Evolutionary conservation across 2,329 filamentous ascomycete genomes (phyloP).

Genomic region (Diaporthe ampelina): DNA sequence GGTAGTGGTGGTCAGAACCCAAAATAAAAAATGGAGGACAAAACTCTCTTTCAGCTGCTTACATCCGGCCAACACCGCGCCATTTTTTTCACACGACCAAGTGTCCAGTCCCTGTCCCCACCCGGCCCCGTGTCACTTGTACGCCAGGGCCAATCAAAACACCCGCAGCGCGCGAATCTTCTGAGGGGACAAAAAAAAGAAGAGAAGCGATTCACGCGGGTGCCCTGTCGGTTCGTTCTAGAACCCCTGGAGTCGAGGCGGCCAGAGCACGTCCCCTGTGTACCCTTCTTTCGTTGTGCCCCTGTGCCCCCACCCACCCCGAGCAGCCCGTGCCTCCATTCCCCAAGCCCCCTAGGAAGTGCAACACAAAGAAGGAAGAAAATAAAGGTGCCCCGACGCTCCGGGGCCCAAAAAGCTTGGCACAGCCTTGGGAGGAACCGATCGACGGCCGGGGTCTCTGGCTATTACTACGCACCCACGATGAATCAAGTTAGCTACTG

Average conservation of each 20-base stretch:
- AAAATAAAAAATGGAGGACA: not conserved
- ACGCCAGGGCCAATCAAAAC: constrained; percentile 11
- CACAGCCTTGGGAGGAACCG: constrained; percentile 23
- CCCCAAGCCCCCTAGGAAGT: too few relatives aligned
- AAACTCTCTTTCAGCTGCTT: constrained; percentile 7
- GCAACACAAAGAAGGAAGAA: not conserved
- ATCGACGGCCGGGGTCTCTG: constrained; percentile 9
- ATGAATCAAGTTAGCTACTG: too few relatives aligned
- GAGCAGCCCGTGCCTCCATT: not conserved
- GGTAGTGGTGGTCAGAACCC: constrained; percentile 24
- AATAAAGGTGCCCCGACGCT: not conserved
- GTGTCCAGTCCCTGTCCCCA: not conserved
- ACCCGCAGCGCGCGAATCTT: not conserved
- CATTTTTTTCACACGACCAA: not conserved
- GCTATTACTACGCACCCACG: not conserved
- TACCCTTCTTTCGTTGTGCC: not conserved
- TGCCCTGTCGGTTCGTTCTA: constrained; percentile 16
- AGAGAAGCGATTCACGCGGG: not conserved
- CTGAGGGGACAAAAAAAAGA: not conserved
- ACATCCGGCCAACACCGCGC: constrained; percentile 13
- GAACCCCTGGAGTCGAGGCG: not conserved
- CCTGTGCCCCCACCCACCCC: not conserved
- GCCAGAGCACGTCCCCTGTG: constrained; percentile 5
- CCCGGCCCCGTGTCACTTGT: constrained; percentile 15
- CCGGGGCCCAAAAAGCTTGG: constrained; percentile 27